A percentile compares a stretch with the other conserved stretches of the same genome.
phyloP scores from a whole-genome alignment of 78 protist genomes.

The Dictyostelium firmibasis region DNA sequence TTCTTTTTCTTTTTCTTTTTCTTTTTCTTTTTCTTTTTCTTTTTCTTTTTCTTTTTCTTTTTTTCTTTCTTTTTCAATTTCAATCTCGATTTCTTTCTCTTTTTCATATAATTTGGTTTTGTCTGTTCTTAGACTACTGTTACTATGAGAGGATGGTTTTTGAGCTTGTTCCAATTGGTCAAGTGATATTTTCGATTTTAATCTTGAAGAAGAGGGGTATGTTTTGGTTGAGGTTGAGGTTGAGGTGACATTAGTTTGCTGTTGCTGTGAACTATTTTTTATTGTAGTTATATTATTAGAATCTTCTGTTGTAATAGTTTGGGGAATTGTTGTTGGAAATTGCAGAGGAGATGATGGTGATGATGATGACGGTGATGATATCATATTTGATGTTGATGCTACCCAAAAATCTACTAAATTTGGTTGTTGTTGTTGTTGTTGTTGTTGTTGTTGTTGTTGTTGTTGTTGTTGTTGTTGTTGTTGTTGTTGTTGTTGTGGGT shows the following conservation, averaged over 20 bases:
- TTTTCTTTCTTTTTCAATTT: neutral
- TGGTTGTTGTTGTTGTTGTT: neutral
- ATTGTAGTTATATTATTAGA: neutral
- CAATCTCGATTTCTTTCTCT: neutral
- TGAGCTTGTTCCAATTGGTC: slow-evolving; percentile 14
- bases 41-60: neutral
- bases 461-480: neutral
- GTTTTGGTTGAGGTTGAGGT: neutral
- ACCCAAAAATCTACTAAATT: neutral
- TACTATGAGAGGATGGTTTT: neutral
- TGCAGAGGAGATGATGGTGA: neutral
- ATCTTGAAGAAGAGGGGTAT: neutral
- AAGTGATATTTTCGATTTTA: neutral
- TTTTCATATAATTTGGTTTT: neutral
- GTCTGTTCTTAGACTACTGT: neutral
- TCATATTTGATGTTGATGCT: neutral
- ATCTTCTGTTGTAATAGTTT: neutral
- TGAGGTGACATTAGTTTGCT: too few relatives aligned
- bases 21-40: neutral
- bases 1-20: neutral
- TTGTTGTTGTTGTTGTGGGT: neutral
- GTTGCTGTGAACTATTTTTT: neutral
- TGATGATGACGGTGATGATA: neutral
- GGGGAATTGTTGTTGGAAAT: neutral
- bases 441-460: neutral